Conservation (phyloP, 352 stramenopile genomes). For the Paralagenidium karlingii region DNA sequence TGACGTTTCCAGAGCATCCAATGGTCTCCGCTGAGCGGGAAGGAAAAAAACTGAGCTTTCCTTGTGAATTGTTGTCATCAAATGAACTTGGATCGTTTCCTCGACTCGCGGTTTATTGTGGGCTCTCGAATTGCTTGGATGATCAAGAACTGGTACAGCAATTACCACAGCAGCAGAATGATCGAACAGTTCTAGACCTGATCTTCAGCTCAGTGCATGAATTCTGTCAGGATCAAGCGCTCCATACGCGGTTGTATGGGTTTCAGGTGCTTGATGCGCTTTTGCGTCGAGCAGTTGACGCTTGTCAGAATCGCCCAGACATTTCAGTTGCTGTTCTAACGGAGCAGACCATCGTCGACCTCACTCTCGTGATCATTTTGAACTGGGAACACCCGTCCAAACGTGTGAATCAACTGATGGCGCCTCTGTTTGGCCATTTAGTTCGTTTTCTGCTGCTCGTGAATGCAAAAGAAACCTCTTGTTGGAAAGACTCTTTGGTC, state of each 20-base stretch:
- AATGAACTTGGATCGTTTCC: constrained; percentile 31
- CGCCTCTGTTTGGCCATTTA: constrained; percentile 61
- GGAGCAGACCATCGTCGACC: constrained; percentile 19
- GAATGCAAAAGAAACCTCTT: constrained; percentile 14
- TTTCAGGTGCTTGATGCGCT: constrained; percentile 77
- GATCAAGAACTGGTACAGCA: constrained; percentile 28
- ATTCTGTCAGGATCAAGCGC: constrained; percentile 40
- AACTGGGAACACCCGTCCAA: constrained; percentile 82
- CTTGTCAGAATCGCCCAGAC: constrained; percentile 13
- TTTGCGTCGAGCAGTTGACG: constrained; percentile 37
- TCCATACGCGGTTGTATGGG: constrained; percentile 60
- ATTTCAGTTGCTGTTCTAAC: constrained; percentile 2
- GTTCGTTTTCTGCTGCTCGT: constrained; percentile 43
- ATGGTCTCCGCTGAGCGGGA: background rate
- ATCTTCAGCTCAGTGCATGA: constrained; percentile 38
- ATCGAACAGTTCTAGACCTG: constrained; percentile 26
- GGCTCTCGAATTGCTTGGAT: constrained; percentile 45
- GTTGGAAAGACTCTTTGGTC: constrained; percentile 40
- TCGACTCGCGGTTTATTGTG: constrained; percentile 51
- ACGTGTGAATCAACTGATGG: constrained; percentile 81
- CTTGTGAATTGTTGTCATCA: constrained; percentile 6
- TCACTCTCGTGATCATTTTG: constrained; percentile 47
- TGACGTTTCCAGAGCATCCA: constrained; percentile 18
- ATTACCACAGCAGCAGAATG: background rate
- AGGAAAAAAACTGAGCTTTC: background rate